Evolutionary conservation across 805 yeast genomes (phyloP), one percentile per base, ranked within the genome.

Genomic region (Nakazawaea molendinolei): DNA sequence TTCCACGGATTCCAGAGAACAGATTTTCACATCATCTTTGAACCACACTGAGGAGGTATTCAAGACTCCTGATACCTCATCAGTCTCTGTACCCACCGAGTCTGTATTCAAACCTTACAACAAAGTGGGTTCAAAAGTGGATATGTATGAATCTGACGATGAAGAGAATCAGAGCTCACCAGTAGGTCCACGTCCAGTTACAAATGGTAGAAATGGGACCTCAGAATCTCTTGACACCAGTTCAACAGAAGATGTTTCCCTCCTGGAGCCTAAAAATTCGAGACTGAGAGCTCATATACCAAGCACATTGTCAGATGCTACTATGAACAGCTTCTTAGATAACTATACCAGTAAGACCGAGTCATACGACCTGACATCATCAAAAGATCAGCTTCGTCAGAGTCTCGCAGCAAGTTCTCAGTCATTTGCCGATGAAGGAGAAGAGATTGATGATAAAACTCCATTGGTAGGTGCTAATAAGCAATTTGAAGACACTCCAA

Each of bases 321-420:
- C 41, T 3, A 33, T 38, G 38, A 30, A 33, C 24, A 38, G 41
- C 15, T 38, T 38, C 17, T 19, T 38, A 8, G 41, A 38, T 24
- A 38, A 25, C 8, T 38, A 38, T 20, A 28, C 36, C n/a, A 23
- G 23, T n/a, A 26, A 27, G 22, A 21, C 19, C 5, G 27, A 16
- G 8, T 34, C 33, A 3, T 18, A 16, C 26, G 33, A 28, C 12
- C 14, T 17, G 8, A 21, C 21, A 6, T 28, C 38, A 16, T 34
- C 33, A 6, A 28, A 13, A 21, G 38, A 34, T 12, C 16, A 12
- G 5, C 27, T 34, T 20, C 15, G 23, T 10, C 38, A 28, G 12
- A 15, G 20, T 13, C 15, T 16, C 12, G n/a, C 23, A 3, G 20
- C 33, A 12, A 30, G 39, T 25, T 18, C 17, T 18, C n/a, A 9